Evolutionary conservation across 176 grass and related monocot species (phyloP), one percentile per base, ranked within the genome.

Genomic region (Saccharum spontaneum): DNA sequence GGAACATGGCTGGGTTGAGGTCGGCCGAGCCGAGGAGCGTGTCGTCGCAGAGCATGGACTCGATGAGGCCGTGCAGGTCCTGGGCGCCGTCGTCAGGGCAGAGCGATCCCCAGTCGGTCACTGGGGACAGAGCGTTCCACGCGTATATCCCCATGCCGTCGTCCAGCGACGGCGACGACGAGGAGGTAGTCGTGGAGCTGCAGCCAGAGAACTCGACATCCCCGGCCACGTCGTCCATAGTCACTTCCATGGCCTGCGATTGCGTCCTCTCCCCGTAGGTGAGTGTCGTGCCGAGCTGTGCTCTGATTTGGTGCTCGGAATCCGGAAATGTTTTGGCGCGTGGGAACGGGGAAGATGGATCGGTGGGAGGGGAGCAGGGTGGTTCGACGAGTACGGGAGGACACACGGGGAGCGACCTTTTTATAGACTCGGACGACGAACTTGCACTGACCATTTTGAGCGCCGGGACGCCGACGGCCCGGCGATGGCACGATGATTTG

Each of bases 31-130:
- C 39, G 82, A 71, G 34, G 62, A 86, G 79, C 22, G 57, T 45
- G 67, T 89, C 82, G 68, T 91, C 84, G 41, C 67, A 83, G 76
- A 94, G 82, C 89, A 91, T 87, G 80, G 92, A 91, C 71, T 94
- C 89, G 77, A 91, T 87, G 72, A 94, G 87, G 20, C 79, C 78
- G 55, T 85, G 84, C 36, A 91, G 83, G 40, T 94, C 89, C 34
- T 91, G 80, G 68, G 16, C 69, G 74, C 28, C 78, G 78, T 85
- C 77, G 68, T 81, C 88, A 4, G 76, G 28, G 78, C 49, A 89
- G 69, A 94, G 75, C 2, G 67, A n/a, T 7, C 44, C 84, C 92
- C 86, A 91, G 50, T 91, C 89, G 17, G 75, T 26, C 28, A 87
- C 84, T 3, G 87, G 87, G 49, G 90, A 85, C 52, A 88, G 83